phyloP scores from a whole-genome alignment of 306 rosid genomes.

The Castanea sativa region DNA sequence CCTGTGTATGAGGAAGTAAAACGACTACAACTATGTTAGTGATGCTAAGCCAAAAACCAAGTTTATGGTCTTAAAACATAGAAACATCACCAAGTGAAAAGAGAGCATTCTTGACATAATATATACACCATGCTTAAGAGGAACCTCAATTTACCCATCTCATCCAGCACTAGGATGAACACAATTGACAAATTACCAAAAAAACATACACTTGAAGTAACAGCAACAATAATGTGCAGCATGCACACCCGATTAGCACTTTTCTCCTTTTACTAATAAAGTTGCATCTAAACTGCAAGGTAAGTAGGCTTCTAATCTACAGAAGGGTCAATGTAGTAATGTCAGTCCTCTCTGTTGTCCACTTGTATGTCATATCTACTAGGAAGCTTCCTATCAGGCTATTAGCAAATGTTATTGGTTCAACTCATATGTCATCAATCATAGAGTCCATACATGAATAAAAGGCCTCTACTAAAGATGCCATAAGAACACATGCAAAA shows the following conservation, averaged over 20 bases:
- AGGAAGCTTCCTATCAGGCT: neutral
- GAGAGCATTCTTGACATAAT: neutral
- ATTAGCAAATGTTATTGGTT: too few relatives aligned
- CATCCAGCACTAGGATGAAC: neutral
- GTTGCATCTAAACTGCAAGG: neutral
- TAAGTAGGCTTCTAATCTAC: neutral
- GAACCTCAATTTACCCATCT: neutral
- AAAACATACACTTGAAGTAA: neutral
- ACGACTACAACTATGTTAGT: neutral
- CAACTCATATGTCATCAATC: neutral
- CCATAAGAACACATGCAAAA: neutral
- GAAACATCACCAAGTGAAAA: neutral
- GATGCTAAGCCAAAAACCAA: neutral
- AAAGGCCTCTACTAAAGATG: neutral
- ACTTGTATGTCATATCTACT: neutral
- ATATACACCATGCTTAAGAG: neutral
- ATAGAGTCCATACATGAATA: neutral
- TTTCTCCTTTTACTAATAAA: neutral
- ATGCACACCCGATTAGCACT: neutral
- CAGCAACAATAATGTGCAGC: neutral
- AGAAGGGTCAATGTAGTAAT: neutral
- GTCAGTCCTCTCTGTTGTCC: neutral
- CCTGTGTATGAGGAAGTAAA: too few relatives aligned
- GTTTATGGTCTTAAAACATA: neutral
- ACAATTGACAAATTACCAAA: neutral